Evolutionary conservation across 2,329 filamentous ascomycete species (phyloP).

Genomic region (Neonectria magnoliae): DNA sequence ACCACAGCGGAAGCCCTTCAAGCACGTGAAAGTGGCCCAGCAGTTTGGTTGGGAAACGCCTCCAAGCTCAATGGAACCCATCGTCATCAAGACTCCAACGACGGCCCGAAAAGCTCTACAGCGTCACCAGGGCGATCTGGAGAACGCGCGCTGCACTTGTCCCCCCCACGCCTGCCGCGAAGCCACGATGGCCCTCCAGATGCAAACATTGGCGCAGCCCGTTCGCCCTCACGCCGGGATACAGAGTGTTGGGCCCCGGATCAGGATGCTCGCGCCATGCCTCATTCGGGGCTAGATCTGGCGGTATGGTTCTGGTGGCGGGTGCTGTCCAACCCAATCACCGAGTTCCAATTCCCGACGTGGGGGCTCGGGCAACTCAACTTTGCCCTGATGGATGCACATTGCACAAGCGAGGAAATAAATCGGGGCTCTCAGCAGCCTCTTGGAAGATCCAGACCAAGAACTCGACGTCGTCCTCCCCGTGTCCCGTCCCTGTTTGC

Average conservation of each 20-base stretch:
- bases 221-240: slow-evolving; percentile 2
- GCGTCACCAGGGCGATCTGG: neutral
- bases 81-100: neutral
- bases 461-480: neutral
- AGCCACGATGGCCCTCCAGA: neutral
- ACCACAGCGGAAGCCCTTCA: slow-evolving; percentile 13
- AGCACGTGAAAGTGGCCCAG: slow-evolving; percentile 42
- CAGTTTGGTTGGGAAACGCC: slow-evolving; percentile 34
- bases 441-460: neutral
- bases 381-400: slow-evolving; percentile 32
- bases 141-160: neutral
- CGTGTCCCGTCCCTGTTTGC: neutral
- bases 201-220: slow-evolving; percentile 6
- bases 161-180: too few relatives aligned
- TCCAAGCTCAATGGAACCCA: neutral
- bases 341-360: slow-evolving; percentile 27
- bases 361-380: slow-evolving; percentile 34
- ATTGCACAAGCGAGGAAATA: slow-evolving; percentile 15
- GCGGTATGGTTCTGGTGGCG: slow-evolving; percentile 35
- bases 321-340: slow-evolving; percentile 37
- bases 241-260: slow-evolving; percentile 25
- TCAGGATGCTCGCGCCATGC: slow-evolving; percentile 29
- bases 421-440: neutral
- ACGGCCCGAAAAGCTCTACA: neutral
- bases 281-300: slow-evolving; percentile 29